phyloP scores from a whole-genome alignment of 345 rosid genomes.

The Bruguiera gymnorhiza region DNA sequence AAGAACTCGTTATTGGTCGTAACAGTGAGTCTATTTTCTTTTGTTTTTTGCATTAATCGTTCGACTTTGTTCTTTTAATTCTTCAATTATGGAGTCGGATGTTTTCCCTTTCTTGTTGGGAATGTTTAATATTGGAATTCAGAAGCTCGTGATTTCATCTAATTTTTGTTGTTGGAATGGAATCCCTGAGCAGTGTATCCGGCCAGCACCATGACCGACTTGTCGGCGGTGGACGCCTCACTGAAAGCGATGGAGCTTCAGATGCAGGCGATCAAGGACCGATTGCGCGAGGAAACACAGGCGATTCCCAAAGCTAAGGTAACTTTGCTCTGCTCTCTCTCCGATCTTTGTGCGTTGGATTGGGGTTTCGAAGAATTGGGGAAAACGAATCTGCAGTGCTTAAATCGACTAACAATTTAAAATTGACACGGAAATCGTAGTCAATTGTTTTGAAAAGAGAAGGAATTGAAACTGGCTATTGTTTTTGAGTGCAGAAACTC shows the following conservation, averaged over 20 bases:
- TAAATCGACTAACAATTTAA: no score
- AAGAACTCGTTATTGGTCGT: slow-evolving; percentile 84
- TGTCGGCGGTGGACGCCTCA: slow-evolving; percentile 62
- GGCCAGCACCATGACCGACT: slow-evolving; percentile 59
- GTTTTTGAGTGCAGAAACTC: slow-evolving; percentile 51
- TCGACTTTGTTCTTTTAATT: background rate
- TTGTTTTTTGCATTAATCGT: background rate
- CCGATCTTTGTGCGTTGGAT: background rate
- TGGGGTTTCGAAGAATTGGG: background rate
- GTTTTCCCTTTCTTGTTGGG: no score
- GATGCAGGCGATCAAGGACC: slow-evolving; percentile 68
- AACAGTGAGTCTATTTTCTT: slow-evolving; percentile 56
- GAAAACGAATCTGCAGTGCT: no score
- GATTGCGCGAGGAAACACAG: slow-evolving; percentile 64
- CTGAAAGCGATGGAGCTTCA: slow-evolving; percentile 84
- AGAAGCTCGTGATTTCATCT: background rate
- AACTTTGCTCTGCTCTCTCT: background rate
- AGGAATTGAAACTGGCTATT: background rate
- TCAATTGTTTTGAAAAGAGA: no score
- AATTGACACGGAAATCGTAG: no score
- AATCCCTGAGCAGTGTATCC: slow-evolving; percentile 63
- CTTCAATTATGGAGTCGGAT: background rate
- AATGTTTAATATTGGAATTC: background rate
- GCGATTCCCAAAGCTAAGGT: slow-evolving; percentile 91
- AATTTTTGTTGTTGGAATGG: background rate